Evolutionary conservation across 1,139 yeast genomes (phyloP).

Genomic region (Pichia sp.): DNA sequence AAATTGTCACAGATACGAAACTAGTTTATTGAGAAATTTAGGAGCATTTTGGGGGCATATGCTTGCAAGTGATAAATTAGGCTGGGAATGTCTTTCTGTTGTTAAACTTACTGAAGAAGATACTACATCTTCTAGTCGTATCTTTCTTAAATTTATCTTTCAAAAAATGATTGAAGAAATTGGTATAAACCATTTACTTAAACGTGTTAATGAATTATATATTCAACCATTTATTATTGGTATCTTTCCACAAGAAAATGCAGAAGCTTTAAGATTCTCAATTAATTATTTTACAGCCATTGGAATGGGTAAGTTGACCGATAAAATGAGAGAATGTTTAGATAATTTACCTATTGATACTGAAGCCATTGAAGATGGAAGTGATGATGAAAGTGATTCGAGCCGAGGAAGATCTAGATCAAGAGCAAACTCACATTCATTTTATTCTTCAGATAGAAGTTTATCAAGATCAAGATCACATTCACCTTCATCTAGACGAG

Average conservation of each 20-base stretch:
- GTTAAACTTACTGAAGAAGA: constrained; percentile 63
- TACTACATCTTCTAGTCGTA: constrained; percentile 76
- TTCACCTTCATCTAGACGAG: constrained; percentile 4
- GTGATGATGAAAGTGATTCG: constrained; percentile 13
- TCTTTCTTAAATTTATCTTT: constrained; percentile 73
- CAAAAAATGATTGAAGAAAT: constrained; percentile 76
- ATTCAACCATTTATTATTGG: constrained; percentile 44
- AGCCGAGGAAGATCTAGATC: constrained; percentile 16
- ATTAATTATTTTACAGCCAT: constrained; percentile 92
- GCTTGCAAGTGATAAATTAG: constrained; percentile 62
- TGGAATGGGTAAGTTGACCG: constrained; percentile 80
- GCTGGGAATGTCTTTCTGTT: constrained; percentile 50
- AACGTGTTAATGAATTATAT: constrained; percentile 46
- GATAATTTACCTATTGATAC: constrained; percentile 33
- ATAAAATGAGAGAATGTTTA: constrained; percentile 64
- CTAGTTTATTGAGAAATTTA: constrained; percentile 68
- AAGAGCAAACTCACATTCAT: constrained; percentile 20
- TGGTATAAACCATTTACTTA: constrained; percentile 49
- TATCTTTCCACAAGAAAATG: constrained; percentile 40
- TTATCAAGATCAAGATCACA: constrained; percentile 24
- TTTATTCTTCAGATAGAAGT: constrained; percentile 5
- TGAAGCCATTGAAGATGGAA: constrained; percentile 17
- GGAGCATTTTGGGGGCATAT: constrained; percentile 87
- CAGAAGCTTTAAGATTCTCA: constrained; percentile 67
- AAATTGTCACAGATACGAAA: constrained; percentile 60